Conservation (phyloP, 2,329 filamentous ascomycete species). For the Stagonosporopsis chrysanthemi region DNA sequence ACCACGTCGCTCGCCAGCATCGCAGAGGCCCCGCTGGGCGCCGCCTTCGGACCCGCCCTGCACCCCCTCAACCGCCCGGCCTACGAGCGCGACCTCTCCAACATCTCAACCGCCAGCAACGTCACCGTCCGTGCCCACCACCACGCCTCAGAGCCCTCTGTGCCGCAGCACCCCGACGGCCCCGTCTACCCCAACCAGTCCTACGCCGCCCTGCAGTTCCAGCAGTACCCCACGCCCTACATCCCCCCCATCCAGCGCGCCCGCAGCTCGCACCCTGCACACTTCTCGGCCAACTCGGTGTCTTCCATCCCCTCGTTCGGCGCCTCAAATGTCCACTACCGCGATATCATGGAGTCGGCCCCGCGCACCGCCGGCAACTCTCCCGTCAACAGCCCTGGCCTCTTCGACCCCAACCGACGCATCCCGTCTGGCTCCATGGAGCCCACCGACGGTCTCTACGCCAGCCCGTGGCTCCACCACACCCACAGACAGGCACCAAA, state of each 20-base stretch:
- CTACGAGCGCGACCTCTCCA: conserved; percentile 53
- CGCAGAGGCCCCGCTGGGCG: conserved; percentile 11
- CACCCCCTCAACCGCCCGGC: conserved; percentile 44
- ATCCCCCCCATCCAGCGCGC: conserved; percentile 51
- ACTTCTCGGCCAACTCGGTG: conserved; percentile 49
- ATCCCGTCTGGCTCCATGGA: conserved; percentile 41
- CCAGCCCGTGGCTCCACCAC: conserved; percentile 59
- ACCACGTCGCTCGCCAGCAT: conserved; percentile 32
- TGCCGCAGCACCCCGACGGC: conserved; percentile 38
- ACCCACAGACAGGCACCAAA: conserved; percentile 59
- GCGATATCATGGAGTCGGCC: conserved; percentile 48
- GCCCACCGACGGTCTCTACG: conserved; percentile 52
- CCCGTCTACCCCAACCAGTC: conserved; percentile 59
- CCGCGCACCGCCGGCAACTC: conserved; percentile 56
- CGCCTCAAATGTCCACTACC: conserved; percentile 43
- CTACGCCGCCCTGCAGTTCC: conserved; percentile 57
- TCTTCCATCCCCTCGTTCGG: conserved; percentile 53
- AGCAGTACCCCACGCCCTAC: conserved; percentile 52
- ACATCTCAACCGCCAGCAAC: conserved; percentile 52
- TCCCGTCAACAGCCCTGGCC: conserved; percentile 56
- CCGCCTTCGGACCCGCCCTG: conserved; percentile 16
- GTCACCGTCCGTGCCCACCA: conserved; percentile 49
- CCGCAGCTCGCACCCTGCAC: conserved; percentile 52
- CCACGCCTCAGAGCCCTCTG: conserved; percentile 26
- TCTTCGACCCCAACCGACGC: conserved; percentile 52